Base-by-base conservation (phyloP, 208 protist genomes). In the Leishmania tarentolae region DNA sequence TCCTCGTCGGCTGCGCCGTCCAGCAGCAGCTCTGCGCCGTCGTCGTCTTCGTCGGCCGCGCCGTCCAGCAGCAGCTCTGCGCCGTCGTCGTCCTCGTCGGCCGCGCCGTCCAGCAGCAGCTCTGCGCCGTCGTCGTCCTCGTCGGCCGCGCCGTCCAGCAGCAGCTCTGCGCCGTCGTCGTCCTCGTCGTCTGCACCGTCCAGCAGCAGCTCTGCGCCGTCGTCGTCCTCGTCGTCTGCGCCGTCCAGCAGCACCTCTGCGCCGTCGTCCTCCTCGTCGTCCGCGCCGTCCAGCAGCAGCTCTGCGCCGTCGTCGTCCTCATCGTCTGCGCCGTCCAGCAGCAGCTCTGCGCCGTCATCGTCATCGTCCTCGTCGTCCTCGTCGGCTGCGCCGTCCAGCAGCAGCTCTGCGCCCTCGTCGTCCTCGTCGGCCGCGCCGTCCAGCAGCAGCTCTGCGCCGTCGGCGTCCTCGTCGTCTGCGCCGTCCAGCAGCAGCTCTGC, bases 31-130 rank as follows among this genome's bases (percentile, higher is more conserved):
- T 63, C 57, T n/a, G 57, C 57, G 57, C 24, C 57, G 57, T 63
- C 57, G 57, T 63, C 57, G 19, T 63, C 57, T 28, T 63, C 57
- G 57, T 63, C 57, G 24, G 8, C 57, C 28, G 57, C 57, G 57
- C 57, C 57, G 57, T 63, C 24, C 57, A 63, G 57, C 57, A 63
- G 57, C 57, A 63, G 57, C 57, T 63, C 57, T n/a, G 57, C 57
- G 57, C 24, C 57, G 57, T 63, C 57, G 57, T 63, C 57, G 19
- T 63, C 57, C 24, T 63, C 57, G 57, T 63, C 57, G 24, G 8
- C 57, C 28, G 57, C 57, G 57, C 57, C 57, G 57, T 66, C 31
- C 59, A 66, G 59, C 59, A 66, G 59, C 59, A 66, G 59, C 59
- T 66, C 59, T 13, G 59, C 59, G n/a, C 59, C 59, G 59, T 63